Evolutionary conservation across 768 basidiomycete species (phyloP).

Genomic region (Panaeolus cyanescens): DNA sequence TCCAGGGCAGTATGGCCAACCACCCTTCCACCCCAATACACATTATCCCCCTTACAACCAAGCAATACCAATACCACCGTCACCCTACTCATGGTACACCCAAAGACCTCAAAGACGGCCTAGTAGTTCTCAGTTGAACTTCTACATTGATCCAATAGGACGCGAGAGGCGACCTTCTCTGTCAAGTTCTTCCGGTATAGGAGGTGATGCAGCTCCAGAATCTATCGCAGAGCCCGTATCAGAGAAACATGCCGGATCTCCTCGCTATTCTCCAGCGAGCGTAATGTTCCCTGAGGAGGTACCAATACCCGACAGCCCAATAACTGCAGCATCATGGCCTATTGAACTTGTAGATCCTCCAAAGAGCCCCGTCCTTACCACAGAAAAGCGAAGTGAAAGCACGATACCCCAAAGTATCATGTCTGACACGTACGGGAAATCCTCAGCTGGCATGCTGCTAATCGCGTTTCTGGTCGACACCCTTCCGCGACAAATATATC

Average conservation of each 20-base stretch:
- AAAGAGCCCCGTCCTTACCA: not conserved
- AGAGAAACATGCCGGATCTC: not conserved
- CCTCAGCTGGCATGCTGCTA: not conserved
- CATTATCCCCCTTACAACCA: too few relatives aligned
- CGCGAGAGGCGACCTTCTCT: too few relatives aligned
- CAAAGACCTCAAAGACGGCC: too few relatives aligned
- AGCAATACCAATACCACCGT: too few relatives aligned
- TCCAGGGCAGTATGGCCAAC: too few relatives aligned
- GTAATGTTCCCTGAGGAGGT: not conserved
- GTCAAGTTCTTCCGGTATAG: not conserved
- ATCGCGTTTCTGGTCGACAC: constrained; percentile 26
- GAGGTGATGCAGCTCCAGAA: not conserved
- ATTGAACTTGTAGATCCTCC: not conserved
- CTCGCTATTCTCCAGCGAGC: not conserved
- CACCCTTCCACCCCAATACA: too few relatives aligned
- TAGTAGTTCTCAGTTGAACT: too few relatives aligned
- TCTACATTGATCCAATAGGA: too few relatives aligned
- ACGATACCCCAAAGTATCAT: not conserved
- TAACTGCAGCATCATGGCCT: not conserved
- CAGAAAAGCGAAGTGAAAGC: not conserved
- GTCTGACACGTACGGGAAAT: not conserved
- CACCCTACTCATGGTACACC: too few relatives aligned
- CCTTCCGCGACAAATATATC: constrained; percentile 32
- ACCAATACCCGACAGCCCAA: not conserved
- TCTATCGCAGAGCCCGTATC: not conserved